Conservation (phyloP, 2,329 filamentous ascomycete species). For the Sarocladium strictum region DNA sequence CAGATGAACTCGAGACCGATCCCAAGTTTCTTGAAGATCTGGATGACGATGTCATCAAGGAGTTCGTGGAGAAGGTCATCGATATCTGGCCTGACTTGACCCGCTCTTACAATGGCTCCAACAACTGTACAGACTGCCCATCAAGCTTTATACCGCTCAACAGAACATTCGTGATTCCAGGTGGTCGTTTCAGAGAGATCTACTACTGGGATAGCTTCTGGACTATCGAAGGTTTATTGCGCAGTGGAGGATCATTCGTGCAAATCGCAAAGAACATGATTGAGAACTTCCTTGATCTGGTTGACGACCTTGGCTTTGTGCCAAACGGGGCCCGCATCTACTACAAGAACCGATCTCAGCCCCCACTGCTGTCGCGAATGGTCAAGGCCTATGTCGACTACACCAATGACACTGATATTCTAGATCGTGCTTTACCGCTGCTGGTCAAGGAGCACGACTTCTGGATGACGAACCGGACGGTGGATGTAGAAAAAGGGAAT, state of each 20-base stretch:
- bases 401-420: constrained; percentile 55
- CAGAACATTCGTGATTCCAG: constrained; percentile 63
- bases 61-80: constrained; percentile 60
- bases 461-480: constrained; percentile 54
- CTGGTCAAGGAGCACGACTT: constrained; percentile 59
- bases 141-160: constrained; percentile 62
- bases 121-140: constrained; percentile 53
- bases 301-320: constrained; percentile 59
- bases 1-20: constrained; percentile 45
- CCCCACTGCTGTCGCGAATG: constrained; percentile 61
- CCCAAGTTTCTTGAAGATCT: constrained; percentile 52
- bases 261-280: constrained; percentile 61
- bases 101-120: constrained; percentile 46
- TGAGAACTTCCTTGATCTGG: constrained; percentile 63
- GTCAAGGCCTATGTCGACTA: constrained; percentile 58
- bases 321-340: constrained; percentile 64
- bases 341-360: constrained; percentile 64
- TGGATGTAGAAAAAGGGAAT: constrained; percentile 40
- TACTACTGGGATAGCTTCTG: constrained; percentile 70
- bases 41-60: constrained; percentile 49
- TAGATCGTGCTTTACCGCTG: constrained; percentile 55
- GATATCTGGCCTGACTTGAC: constrained; percentile 66
- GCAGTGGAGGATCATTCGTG: constrained; percentile 58
- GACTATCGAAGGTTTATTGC: constrained; percentile 60
- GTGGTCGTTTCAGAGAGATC: constrained; percentile 63